Evolutionary conservation across 139 green algal species (phyloP), one percentile per base, ranked within the genome.

Genomic region (Ulvella scutata): DNA sequence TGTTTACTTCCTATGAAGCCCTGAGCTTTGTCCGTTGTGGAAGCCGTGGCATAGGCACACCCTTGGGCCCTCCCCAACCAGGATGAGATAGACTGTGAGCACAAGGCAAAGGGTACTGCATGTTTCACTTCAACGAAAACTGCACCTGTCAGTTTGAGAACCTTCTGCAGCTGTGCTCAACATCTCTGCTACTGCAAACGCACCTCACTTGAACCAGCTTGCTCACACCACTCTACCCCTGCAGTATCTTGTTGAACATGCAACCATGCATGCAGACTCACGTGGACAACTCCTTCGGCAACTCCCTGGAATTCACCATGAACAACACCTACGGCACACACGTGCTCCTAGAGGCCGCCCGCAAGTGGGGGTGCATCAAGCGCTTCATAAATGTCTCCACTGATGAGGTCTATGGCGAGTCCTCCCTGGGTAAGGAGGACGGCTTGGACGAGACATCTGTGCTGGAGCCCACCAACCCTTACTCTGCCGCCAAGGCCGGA

Each of bases 271-370:
- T 74, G 60, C 87, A 98, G 88, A 98, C 94, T 2, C 95, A 99
- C 81, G 95, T 98, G 2, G 95, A 99, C 86, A 96, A 97, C 82
- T 96, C 87, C 17, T 99, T 99, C 78, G 93, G 94, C 28, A 99
- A 99, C 84, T 91, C 81, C 7, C 83, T 97, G 43, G 84, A 87
- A 17, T 96, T 96, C 79, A 96, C 92, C 33, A 90, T 93, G 80
- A 98, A 99, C 89, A 99, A 99, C 85, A 96, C 94, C 4, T 91
- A 91, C 34, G 94, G 94, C 72, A 99, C 95, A 21, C 95, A 99
- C 73, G 87, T 96, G 0, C 83, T 99, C 76, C 87, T 99, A 33
- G 95, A 99, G 85, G 86, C 91, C 1, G 82, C 75, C 51, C 88
- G 94, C 34, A 83, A 85, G 72, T 84, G 85, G 3, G 90, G 90